Evolutionary conservation across 2,329 filamentous ascomycete genomes (phyloP).

Genomic region (Fusarium sp.): DNA sequence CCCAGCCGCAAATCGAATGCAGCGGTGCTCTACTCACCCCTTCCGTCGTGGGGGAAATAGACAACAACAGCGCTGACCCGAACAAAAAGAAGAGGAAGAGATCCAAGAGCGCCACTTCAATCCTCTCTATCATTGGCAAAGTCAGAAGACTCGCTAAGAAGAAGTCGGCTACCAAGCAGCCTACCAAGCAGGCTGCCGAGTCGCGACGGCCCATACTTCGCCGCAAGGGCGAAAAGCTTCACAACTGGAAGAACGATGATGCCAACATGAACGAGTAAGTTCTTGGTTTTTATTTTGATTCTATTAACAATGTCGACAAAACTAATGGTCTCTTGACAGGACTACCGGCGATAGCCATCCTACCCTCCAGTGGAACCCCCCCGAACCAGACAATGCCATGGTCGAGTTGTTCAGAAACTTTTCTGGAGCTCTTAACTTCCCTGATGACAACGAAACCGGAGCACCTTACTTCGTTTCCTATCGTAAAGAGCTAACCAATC

Average conservation of each 20-base stretch:
- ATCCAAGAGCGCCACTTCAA: background rate
- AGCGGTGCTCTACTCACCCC: background rate
- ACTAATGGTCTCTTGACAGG: slow-evolving; percentile 9
- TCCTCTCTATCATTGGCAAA: background rate
- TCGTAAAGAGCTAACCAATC: background rate
- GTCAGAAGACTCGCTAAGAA: background rate
- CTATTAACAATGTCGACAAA: background rate
- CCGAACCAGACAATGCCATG: slow-evolving; percentile 10
- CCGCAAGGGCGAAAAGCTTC: background rate
- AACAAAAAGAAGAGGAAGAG: background rate
- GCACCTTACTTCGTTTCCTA: background rate
- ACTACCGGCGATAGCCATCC: background rate
- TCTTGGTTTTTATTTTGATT: background rate
- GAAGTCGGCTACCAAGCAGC: background rate
- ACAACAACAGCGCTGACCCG: background rate
- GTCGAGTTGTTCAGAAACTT: slow-evolving; percentile 4
- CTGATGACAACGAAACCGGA: background rate
- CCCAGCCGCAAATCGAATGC: background rate
- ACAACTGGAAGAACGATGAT: background rate
- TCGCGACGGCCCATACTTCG: background rate
- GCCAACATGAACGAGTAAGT: slow-evolving; percentile 8
- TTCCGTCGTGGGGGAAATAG: background rate
- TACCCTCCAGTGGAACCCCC: slow-evolving; percentile 7
- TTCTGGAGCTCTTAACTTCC: background rate
- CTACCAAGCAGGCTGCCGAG: background rate